Conservation (phyloP, 116 monocot genomes). For the Dioscorea cayenensis region DNA sequence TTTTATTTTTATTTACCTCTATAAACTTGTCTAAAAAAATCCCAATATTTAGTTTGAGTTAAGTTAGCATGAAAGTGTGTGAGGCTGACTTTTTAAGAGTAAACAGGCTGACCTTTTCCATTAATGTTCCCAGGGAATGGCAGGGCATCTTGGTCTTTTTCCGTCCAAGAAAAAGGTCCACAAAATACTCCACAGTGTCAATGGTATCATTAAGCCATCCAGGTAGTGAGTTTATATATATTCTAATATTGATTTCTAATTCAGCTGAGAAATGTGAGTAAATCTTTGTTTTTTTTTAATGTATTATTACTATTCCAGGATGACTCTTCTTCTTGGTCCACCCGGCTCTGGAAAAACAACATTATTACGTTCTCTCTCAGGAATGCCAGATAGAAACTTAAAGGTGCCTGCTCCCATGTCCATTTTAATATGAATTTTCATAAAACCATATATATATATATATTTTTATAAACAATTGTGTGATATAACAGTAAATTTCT, state of each 20-base stretch:
- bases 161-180: slow-evolving; percentile 19
- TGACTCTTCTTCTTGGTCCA: slow-evolving; percentile 24
- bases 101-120: no score
- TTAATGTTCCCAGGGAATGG: slow-evolving; percentile 23
- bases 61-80: no score
- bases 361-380: slow-evolving; percentile 9
- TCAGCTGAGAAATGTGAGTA: no score
- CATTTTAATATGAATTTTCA: no score
- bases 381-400: slow-evolving; percentile 7
- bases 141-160: slow-evolving; percentile 7
- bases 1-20: no score
- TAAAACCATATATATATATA: not conserved
- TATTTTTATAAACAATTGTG: not conserved
- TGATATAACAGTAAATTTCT: not conserved
- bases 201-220: slow-evolving; percentile 48
- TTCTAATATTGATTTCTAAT: no score
- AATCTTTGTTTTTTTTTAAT: no score
- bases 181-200: slow-evolving; percentile 34
- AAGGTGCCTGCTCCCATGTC: not conserved
- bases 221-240: slow-evolving; percentile 22
- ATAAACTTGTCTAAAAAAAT: no score
- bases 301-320: not conserved
- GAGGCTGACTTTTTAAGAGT: no score
- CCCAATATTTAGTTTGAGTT: no score
- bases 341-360: slow-evolving; percentile 24